phyloP scores from a whole-genome alignment of 164 flowering plant species.

The Kingdonia uniflora region DNA sequence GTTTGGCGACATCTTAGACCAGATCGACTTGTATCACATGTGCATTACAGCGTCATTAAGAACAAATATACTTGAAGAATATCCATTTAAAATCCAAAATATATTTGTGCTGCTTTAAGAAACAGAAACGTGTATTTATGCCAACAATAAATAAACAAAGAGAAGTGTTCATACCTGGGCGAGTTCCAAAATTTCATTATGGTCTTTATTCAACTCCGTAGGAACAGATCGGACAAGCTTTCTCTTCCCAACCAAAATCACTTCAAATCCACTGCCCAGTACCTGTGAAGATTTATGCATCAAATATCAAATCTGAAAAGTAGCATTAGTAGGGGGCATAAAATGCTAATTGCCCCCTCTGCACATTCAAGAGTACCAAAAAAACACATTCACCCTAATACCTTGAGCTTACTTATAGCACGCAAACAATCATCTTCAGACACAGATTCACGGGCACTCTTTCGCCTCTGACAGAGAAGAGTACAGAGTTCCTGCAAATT shows the following conservation, averaged over 20 bases:
- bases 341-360: too few relatives aligned
- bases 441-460: slow-evolving; percentile 73
- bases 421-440: slow-evolving; percentile 97
- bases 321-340: too few relatives aligned
- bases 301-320: too few relatives aligned
- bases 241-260: slow-evolving; percentile 81
- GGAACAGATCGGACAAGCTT: slow-evolving; percentile 96
- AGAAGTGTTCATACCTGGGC: slow-evolving; percentile 58
- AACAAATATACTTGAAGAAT: too few relatives aligned
- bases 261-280: slow-evolving; percentile 90
- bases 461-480: slow-evolving; percentile 69
- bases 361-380: too few relatives aligned
- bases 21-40: too few relatives aligned
- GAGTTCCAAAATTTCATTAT: slow-evolving; percentile 87
- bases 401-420: slow-evolving; percentile 93
- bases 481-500: slow-evolving; percentile 76
- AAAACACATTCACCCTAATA: slow-evolving; percentile 14
- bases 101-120: too few relatives aligned
- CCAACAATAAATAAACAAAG: too few relatives aligned
- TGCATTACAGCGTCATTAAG: too few relatives aligned
- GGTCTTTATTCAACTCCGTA: slow-evolving; percentile 94
- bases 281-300: slow-evolving; percentile 27
- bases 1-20: too few relatives aligned
- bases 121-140: too few relatives aligned
- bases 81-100: too few relatives aligned